These are phyloP conservation scores for Aristolochia californica DNA, from an alignment of 164 flowering plant species.

Conservation along the genomic window DNA sequence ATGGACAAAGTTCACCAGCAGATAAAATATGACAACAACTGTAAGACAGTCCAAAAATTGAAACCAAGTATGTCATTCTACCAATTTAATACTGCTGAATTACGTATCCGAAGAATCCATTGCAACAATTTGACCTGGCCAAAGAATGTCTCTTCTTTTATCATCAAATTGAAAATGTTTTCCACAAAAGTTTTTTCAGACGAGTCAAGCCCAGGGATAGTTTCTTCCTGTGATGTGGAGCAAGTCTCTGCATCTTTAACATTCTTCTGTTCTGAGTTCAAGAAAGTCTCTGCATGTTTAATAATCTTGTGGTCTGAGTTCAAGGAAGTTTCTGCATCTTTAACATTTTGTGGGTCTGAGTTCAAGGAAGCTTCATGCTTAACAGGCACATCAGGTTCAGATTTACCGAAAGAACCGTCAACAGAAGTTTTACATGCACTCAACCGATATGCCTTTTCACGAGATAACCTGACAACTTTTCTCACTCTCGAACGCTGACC, in stretches of 20 bases:
- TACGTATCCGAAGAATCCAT: conserved; percentile 71
- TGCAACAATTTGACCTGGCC: conserved; percentile 93
- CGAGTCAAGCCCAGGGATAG: conserved; percentile 40
- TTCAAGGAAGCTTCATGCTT: conserved; percentile 32
- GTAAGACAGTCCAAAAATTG: not conserved
- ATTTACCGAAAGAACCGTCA: conserved; percentile 22
- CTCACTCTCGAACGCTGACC: conserved; percentile 81
- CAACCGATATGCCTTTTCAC: conserved; percentile 46
- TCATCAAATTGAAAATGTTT: conserved; percentile 64
- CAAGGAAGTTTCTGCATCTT: conserved; percentile 14
- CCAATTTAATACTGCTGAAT: conserved; percentile 62
- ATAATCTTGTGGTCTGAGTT: conserved; percentile 25
- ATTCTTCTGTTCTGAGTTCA: conserved; percentile 29
- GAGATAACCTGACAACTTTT: conserved; percentile 48
- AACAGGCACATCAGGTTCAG: conserved; percentile 22
- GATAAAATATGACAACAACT: not conserved
- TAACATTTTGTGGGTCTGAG: conserved; percentile 6
- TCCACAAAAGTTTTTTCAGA: conserved; percentile 60
- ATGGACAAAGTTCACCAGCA: not conserved
- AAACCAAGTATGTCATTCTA: conserved; percentile 14
- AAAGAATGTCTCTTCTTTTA: conserved; percentile 72
- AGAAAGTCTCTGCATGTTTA: conserved; percentile 24
- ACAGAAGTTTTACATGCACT: conserved; percentile 15
- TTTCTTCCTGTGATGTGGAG: conserved; percentile 38
- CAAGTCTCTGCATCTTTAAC: conserved; percentile 47